Conservation (phyloP, 179 eudicot genomes). For the Drosera spatulata region DNA sequence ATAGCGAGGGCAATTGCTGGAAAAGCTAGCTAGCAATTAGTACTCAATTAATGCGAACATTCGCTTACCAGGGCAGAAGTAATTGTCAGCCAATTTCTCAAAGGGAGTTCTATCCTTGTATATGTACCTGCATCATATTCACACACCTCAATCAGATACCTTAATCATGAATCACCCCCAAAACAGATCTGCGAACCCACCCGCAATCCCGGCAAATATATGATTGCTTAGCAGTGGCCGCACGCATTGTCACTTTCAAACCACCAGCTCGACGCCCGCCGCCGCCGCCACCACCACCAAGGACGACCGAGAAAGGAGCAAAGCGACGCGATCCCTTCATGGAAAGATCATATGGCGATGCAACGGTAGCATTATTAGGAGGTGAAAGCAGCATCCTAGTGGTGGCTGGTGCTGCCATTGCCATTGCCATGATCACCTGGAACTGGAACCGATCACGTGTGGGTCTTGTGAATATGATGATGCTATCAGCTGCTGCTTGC, state of each 20-base stretch:
- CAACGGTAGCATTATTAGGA: background rate
- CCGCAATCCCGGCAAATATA: slow-evolving; percentile 99
- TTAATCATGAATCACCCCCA: background rate
- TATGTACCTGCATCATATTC: slow-evolving; percentile 56
- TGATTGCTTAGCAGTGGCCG: slow-evolving; percentile 51
- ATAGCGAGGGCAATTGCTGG: too few species aligned
- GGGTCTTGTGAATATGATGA: slow-evolving; percentile 72
- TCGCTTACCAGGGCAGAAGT: slow-evolving; percentile 80
- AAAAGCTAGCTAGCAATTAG: too few species aligned
- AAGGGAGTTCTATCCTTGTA: slow-evolving; percentile 89
- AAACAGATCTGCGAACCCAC: slow-evolving; percentile 16
- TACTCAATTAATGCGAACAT: background rate
- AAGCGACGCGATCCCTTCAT: background rate
- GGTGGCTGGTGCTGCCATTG: background rate
- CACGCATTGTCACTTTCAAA: too few species aligned
- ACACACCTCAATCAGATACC: background rate
- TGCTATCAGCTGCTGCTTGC: too few species aligned
- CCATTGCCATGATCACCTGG: background rate
- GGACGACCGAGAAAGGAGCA: too few species aligned
- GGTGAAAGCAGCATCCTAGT: background rate
- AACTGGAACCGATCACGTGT: background rate
- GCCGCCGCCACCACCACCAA: too few species aligned
- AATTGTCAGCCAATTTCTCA: slow-evolving; percentile 75
- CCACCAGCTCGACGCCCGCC: too few species aligned
- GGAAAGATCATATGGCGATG: background rate